Base-by-base conservation (phyloP, 805 yeast species). In the Tetrapisispora taiwanensis region DNA sequence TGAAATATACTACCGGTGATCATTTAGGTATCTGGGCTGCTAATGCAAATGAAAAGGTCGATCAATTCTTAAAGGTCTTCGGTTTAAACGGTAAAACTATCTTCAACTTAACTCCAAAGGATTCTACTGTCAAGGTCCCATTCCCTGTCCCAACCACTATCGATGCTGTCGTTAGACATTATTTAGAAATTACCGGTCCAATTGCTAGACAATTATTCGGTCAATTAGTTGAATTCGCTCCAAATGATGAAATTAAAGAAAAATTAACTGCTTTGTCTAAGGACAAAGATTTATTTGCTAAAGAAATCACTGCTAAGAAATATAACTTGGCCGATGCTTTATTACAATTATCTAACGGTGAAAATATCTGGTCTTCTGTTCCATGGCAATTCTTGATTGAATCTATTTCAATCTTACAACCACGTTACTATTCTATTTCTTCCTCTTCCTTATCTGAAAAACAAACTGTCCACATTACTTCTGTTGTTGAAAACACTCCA, bases 1-100 rank as follows among this genome's bases (percentile, higher is more conserved):
- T 92, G 58, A 79, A 81, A 54, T 90, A 90, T 66, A 72, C 90
- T 39, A 90, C 98, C 4, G 98, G 98, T 64, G 98, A 90, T 62
- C 97, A 90, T 66, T 67, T 92, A 49, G 97, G 95, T 14, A 70
- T 92, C 46, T 86, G 96, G 94, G 92, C 97, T 30, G 85, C 92
- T 20, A 90, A 90, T 65, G 71, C 95, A 1, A 71, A 81, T 57
- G 86, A 80, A 60, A 78, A 84, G 54, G 81, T 88, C 30, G 72
- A 68, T n/a, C 69, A 72, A 36, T 83, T 92, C 53, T 67, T 83
- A 47, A 53, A 66, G 38, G 79, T 84, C 6, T 77, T 90, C 44
- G 81, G 76, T 30, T 71, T 89, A 46, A 55, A 63, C 13, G 69
- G 71, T 46, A 15, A 22, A 1, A 58, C 62, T 4, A 82, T 83